Conservation (phyloP, 192 early-diverging fungal genomes). For the Radiomyces spectabilis region DNA sequence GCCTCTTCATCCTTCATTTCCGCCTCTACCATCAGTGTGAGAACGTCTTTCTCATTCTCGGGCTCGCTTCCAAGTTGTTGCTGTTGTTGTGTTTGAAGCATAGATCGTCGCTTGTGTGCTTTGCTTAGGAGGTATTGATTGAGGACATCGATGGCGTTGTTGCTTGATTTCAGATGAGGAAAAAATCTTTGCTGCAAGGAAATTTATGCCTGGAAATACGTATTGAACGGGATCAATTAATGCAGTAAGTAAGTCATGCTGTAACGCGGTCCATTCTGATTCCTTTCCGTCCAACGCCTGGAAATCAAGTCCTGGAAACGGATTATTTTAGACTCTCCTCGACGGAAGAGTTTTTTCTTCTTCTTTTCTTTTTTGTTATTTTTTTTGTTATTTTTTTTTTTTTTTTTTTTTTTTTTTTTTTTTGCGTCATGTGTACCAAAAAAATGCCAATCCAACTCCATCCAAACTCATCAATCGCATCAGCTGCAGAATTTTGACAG, state of each 20-base stretch:
- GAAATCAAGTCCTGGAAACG: slow-evolving; percentile 12
- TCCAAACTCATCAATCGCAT: too few species aligned
- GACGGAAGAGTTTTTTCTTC: too few species aligned
- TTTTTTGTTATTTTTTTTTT: too few species aligned
- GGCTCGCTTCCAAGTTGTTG: neutral
- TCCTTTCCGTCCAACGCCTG: slow-evolving; percentile 7
- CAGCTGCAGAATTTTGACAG: too few species aligned
- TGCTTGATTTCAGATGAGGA: slow-evolving; percentile 4
- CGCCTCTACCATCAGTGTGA: slow-evolving; percentile 28
- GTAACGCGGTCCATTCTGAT: slow-evolving; percentile 10
- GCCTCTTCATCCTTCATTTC: slow-evolving; percentile 3
- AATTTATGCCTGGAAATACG: slow-evolving; percentile 8
- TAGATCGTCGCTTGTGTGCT: too few species aligned
- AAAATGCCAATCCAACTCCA: too few species aligned
- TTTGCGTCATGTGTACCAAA: too few species aligned
- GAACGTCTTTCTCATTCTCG: slow-evolving; percentile 17
- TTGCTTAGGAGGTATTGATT: neutral
- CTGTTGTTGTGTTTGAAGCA: neutral
- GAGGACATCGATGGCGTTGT: slow-evolving; percentile 10
- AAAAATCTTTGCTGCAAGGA: slow-evolving; percentile 12
- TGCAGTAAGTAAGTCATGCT: slow-evolving; percentile 10
- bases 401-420: too few species aligned
- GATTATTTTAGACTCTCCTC: too few species aligned
- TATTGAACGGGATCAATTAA: slow-evolving; percentile 4
- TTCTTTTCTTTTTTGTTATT: too few species aligned